Base-by-base conservation (phyloP, 768 basidiomycete species). In the Tylopilus sp. region DNA sequence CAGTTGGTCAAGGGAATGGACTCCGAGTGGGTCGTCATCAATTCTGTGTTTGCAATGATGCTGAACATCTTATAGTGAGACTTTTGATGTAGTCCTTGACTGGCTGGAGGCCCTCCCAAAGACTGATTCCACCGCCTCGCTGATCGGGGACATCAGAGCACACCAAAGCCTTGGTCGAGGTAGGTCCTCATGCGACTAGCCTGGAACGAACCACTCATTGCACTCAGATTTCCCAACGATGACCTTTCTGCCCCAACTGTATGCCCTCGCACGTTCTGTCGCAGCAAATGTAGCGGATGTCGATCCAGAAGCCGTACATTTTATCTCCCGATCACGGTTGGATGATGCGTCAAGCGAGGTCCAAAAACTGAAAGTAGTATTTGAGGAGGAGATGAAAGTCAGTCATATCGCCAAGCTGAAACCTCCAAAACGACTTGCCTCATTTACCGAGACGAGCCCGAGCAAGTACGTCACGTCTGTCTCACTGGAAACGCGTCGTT, bases 221-320 rank as follows among this genome's bases (percentile, higher is more conserved):
- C 21, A 54, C 29, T 28, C 48, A 70, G 69, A 72, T 29, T 70
- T 70, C 50, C 71, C 69, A 4, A 68, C 75, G 8, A 65, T 69
- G 31, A 71, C 74, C 17, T 82, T 84, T 57, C 58, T 82, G 19
- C 76, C 79, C 25, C 78, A 81, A 37, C 62, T 83, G 5, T 74
- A 75, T 53, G 70, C 72, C 28, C 67, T 83, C 25, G 71, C 67
- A 11, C 69, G 72, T 55, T 66, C 67, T 19, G 66, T 73, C 19
- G 57, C 63, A 12, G 65, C 67, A 43, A 55, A 57, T 21, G 9
- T 46, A 13, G 44, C 61, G n/a, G 42, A 54, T 12, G 43, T 57
- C 10, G 29, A 56, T 29, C 49, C 57, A 6, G 57, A 54, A 5
- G 49, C n/a, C 21, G 5, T 33, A 6, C 34, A 43, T 9, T 51